phyloP scores from a whole-genome alignment of 1,284 basidiomycete species.

The Ganoderma multipileum region DNA sequence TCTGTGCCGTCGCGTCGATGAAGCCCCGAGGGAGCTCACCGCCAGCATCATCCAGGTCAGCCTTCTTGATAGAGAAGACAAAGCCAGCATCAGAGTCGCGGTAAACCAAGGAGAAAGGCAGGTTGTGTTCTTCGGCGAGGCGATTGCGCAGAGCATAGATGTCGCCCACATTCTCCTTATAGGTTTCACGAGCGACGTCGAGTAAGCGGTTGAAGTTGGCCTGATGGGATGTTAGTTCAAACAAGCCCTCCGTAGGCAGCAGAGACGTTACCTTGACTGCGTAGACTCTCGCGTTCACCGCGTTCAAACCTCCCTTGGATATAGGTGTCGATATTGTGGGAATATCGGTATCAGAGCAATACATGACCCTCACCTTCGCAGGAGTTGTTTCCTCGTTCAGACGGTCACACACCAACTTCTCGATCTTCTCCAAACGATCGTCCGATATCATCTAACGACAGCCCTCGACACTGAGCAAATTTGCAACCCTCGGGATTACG shows the following conservation, averaged over 20 bases:
- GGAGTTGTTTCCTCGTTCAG: constrained; percentile 76
- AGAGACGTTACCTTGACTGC: constrained; percentile 71
- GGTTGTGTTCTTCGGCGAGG: constrained; percentile 64
- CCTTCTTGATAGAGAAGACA: constrained; percentile 72
- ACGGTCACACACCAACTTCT: constrained; percentile 60
- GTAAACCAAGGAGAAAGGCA: constrained; percentile 72
- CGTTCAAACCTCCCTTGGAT: constrained; percentile 67
- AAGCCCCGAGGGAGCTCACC: constrained; percentile 74
- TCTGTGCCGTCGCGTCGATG: constrained; percentile 71
- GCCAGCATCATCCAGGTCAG: constrained; percentile 50
- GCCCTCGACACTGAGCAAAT: background rate
- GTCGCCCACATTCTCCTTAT: constrained; percentile 89
- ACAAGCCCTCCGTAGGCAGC: background rate
- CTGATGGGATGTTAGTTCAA: constrained; percentile 39
- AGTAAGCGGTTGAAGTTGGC: constrained; percentile 83
- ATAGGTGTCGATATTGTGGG: background rate
- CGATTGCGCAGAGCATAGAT: constrained; percentile 72
- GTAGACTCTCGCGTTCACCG: constrained; percentile 80
- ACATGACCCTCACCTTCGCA: constrained; percentile 54
- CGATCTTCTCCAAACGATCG: constrained; percentile 68
- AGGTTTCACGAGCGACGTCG: constrained; percentile 92
- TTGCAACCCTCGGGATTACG: background rate
- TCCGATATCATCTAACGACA: constrained; percentile 71
- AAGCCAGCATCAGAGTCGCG: constrained; percentile 76
- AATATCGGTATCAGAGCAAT: constrained; percentile 14